phyloP scores from a whole-genome alignment of 176 grass and related monocot species.

The Juncus inflexus region DNA sequence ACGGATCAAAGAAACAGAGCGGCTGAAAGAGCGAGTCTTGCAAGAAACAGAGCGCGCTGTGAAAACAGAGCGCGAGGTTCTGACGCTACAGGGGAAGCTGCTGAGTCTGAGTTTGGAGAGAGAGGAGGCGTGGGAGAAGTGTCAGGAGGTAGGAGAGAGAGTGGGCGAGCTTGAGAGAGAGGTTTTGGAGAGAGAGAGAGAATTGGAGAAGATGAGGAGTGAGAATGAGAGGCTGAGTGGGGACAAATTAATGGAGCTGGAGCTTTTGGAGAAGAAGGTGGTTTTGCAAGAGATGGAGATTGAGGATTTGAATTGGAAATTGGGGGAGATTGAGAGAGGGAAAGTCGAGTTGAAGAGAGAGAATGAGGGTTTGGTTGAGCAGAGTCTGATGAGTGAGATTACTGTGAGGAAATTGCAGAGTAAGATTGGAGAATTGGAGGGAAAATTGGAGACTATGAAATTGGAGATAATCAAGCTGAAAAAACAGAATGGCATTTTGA shows the following conservation, averaged over 20 bases:
- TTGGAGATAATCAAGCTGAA: constrained; percentile 39
- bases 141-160: constrained; percentile 21
- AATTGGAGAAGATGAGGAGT: constrained; percentile 8
- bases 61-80: constrained; percentile 17
- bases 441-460: constrained; percentile 49
- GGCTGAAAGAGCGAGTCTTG: constrained; percentile 16
- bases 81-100: constrained; percentile 22
- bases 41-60: constrained; percentile 19
- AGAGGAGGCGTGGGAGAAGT: constrained; percentile 16
- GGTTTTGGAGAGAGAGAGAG: constrained; percentile 6
- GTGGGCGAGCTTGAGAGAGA: constrained; percentile 11
- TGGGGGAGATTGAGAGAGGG: constrained; percentile 44
- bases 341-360: constrained; percentile 32
- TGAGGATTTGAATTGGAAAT: constrained; percentile 52
- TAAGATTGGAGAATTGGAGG: constrained; percentile 46
- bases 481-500: constrained; percentile 35
- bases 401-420: constrained; percentile 38
- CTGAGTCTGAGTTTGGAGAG: constrained; percentile 26
- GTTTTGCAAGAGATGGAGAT: constrained; percentile 48
- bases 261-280: constrained; percentile 42
- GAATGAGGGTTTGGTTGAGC: constrained; percentile 24
- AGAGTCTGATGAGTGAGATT: constrained; percentile 15
- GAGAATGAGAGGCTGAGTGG: constrained; percentile 14
- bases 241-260: constrained; percentile 38
- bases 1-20: constrained; percentile 16